Percentiles rank a stretch among this genome's conserved stretches.
These are phyloP conservation scores for Hypoxylon sp. DNA, from an alignment of 2,329 filamentous ascomycete genomes.

Conservation along the genomic window DNA sequence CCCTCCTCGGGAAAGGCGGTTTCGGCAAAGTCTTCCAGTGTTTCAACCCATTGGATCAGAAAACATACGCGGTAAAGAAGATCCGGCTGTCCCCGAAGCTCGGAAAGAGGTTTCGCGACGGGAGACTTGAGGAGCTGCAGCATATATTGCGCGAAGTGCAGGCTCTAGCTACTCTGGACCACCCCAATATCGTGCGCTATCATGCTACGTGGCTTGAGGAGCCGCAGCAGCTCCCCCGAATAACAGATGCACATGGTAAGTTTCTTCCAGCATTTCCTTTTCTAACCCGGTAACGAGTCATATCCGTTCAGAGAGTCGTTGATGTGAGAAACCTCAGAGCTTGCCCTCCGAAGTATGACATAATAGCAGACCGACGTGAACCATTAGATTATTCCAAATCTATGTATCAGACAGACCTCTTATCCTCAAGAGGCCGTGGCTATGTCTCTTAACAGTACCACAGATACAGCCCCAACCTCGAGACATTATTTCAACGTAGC, in stretches of 20 bases:
- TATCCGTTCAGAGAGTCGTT: not conserved
- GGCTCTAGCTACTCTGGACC: constrained; percentile 51
- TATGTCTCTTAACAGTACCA: not conserved
- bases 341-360: not conserved
- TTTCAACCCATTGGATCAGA: constrained; percentile 49
- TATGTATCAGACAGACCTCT: not conserved
- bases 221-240: constrained; percentile 33
- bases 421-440: constrained; percentile 47
- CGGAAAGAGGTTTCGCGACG: constrained; percentile 48
- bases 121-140: constrained; percentile 48
- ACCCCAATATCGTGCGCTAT: constrained; percentile 52
- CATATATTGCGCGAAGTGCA: constrained; percentile 51
- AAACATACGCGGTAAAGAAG: constrained; percentile 52
- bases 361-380: not conserved
- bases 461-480: not conserved
- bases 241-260: constrained; percentile 57
- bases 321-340: not conserved
- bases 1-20: constrained; percentile 50
- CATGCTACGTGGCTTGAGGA: constrained; percentile 52
- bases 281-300: not conserved
- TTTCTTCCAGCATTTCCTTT: constrained; percentile 38
- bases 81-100: constrained; percentile 49
- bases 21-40: constrained; percentile 52
- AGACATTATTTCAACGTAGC: not conserved
- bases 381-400: not conserved